Conservation (phyloP, 352 stramenopile species). For the Phytopythium kandeliae region DNA sequence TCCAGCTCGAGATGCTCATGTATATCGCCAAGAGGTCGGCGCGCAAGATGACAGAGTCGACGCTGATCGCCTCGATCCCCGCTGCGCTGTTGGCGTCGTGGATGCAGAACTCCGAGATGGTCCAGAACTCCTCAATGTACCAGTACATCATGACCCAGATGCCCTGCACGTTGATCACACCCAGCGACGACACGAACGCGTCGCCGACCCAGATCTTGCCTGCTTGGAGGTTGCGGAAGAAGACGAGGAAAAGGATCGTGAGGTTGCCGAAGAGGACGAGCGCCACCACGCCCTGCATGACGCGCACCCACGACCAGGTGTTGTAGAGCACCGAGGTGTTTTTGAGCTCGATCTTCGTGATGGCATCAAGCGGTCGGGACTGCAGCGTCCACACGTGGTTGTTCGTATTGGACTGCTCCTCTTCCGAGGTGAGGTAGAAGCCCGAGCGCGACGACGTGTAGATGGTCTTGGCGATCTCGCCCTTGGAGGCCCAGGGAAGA, state of each 20-base stretch:
- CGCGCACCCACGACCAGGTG: conserved; percentile 50
- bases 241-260: conserved; percentile 23
- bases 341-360: not conserved
- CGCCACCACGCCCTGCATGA: conserved; percentile 22
- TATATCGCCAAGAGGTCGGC: conserved; percentile 38
- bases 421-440: conserved; percentile 31
- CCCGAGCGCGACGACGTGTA: conserved; percentile 20
- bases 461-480: conserved; percentile 11
- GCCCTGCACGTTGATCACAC: conserved; percentile 22
- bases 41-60: conserved; percentile 23
- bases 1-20: conserved; percentile 12
- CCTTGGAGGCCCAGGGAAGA: conserved; percentile 10
- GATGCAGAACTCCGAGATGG: conserved; percentile 34
- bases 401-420: conserved; percentile 37
- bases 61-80: conserved; percentile 14
- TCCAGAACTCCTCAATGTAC: conserved; percentile 42
- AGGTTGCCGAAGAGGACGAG: conserved; percentile 27
- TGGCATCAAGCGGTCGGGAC: not conserved
- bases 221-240: conserved; percentile 19
- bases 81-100: conserved; percentile 22
- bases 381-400: conserved; percentile 20
- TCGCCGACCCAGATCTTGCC: conserved; percentile 39
- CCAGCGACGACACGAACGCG: conserved; percentile 27
- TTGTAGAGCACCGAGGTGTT: conserved; percentile 23
- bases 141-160: conserved; percentile 29